A percentile compares a stretch with the other conserved stretches of the same genome.
phyloP scores from a whole-genome alignment of 2,329 filamentous ascomycete genomes.

The Triangularia verruculosa region DNA sequence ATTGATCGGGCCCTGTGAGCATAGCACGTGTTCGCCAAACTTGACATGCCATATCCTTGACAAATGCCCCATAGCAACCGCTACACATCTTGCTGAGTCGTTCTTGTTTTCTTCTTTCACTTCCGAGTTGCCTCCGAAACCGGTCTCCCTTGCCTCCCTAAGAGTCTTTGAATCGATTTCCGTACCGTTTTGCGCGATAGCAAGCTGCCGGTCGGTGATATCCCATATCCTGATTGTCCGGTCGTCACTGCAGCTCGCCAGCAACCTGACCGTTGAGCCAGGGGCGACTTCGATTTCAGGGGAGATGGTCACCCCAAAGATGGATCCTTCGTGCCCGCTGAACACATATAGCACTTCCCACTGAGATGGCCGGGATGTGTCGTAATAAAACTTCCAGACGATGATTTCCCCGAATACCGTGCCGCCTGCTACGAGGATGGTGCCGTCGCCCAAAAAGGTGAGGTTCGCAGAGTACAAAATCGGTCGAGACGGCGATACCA shows the following conservation, averaged over 20 bases:
- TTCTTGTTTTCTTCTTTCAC: constrained; percentile 29
- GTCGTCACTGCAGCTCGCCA: constrained; percentile 94
- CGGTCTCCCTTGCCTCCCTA: constrained; percentile 53
- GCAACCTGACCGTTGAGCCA: constrained; percentile 52
- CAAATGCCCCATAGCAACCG: constrained; percentile 77
- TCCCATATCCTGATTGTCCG: constrained; percentile 88
- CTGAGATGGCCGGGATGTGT: constrained; percentile 2
- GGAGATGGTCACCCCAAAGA: constrained; percentile 86
- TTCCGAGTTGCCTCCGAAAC: constrained; percentile 52
- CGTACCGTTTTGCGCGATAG: constrained; percentile 27
- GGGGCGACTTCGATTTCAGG: constrained; percentile 42
- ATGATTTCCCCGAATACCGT: constrained; percentile 95
- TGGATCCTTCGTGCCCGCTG: constrained; percentile 80
- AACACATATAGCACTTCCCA: constrained; percentile 53
- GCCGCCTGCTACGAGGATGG: constrained; percentile 76
- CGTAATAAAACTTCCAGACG: constrained; percentile 71
- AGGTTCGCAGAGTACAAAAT: constrained; percentile 85
- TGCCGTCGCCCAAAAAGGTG: constrained; percentile 54
- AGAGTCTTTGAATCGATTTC: constrained; percentile 27
- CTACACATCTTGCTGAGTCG: constrained; percentile 48
- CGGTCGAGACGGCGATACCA: constrained; percentile 68
- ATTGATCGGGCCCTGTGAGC: constrained; percentile 18
- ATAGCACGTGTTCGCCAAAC: constrained; percentile 44
- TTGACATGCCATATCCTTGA: constrained; percentile 87
- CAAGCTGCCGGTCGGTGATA: constrained; percentile 53